Conservation (phyloP, 2,329 filamentous ascomycete species). For the Aphanocladium album region DNA sequence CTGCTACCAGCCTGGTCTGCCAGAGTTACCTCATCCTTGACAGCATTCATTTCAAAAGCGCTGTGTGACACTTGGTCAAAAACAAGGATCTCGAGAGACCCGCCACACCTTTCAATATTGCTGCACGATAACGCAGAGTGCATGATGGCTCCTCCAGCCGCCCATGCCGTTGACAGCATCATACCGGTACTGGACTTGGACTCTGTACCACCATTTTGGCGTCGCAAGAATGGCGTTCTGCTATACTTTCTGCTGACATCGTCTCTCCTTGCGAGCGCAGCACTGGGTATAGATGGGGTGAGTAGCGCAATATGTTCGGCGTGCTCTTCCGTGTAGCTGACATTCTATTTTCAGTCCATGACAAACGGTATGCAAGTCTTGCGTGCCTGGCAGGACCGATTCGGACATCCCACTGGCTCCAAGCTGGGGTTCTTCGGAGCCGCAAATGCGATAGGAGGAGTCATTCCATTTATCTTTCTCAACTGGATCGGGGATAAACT, state of each 20-base stretch:
- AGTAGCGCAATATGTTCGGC: slow-evolving; percentile 14
- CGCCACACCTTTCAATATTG: neutral
- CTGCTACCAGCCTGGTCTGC: neutral
- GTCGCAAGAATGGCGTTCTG: slow-evolving; percentile 36
- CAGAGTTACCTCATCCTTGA: neutral
- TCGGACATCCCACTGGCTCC: slow-evolving; percentile 33
- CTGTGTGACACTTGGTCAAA: neutral
- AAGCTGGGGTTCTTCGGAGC: slow-evolving; percentile 35
- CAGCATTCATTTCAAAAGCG: neutral
- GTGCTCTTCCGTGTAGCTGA: neutral
- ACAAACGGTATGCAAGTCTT: slow-evolving; percentile 37
- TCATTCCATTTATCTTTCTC: slow-evolving; percentile 32
- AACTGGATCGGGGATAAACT: slow-evolving; percentile 31
- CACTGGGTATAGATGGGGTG: slow-evolving; percentile 38
- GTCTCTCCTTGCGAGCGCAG: slow-evolving; percentile 36
- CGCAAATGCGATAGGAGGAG: slow-evolving; percentile 34
- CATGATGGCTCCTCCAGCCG: slow-evolving; percentile 30
- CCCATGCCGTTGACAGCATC: slow-evolving; percentile 26
- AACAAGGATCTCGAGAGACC: neutral
- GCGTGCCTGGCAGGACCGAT: slow-evolving; percentile 32
- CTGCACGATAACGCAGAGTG: slow-evolving; percentile 1
- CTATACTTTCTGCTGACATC: slow-evolving; percentile 40
- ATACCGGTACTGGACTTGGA: slow-evolving; percentile 27
- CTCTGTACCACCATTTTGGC: slow-evolving; percentile 29
- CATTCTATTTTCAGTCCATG: slow-evolving; percentile 25